Base-by-base conservation (phyloP, 2,329 filamentous ascomycete genomes). In the Paraconiothyrium sp. region DNA sequence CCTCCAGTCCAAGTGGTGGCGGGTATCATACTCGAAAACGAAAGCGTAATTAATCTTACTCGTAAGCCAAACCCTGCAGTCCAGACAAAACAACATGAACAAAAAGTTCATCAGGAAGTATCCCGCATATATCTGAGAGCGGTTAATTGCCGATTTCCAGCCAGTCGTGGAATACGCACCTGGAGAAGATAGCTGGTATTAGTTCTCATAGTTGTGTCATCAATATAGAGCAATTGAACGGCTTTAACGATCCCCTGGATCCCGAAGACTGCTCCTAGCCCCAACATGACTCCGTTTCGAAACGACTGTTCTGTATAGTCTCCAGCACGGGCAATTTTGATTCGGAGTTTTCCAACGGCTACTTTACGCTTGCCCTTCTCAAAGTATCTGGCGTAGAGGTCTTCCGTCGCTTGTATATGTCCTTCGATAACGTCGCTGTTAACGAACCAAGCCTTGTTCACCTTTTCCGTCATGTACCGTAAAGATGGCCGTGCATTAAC, bases 21-120 rank as follows among this genome's bases (percentile, higher is more conserved):
- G 86, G 57, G 90, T 89, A 81, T 98, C 94, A 74, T 97, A 95
- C 80, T 99, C 95, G 74, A 99, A 99, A 69, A 98, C 93, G 78
- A 97, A 97, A 57, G 90, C 88, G 76, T 98, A 98, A 76, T 99
- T 99, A 79, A 99, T 92, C 79, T 94, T 96, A 76, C 90, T 89
- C 55, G 83, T 83, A 6, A 89, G 88, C 93, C 94, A 99, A 16
- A 97, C 80, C 59, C 89, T 89, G 76, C 94, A 97, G 72, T 93
- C 90, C 39, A 97, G 72, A 72, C 91, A 93, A 74, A 98, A 98
- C n/a, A 96, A 81, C 10, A 90, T 82, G 72, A 96, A 90, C 22
- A 98, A 83, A 48, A 93, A 85, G 5, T 96, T 84, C 78, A 92
- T 89, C 32, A 98, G 83, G 70, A 97, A 96, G 77, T 96, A 97